Evolutionary conservation across 257 asterid genomes (phyloP).

Genomic region (Handroanthus guayacan): DNA sequence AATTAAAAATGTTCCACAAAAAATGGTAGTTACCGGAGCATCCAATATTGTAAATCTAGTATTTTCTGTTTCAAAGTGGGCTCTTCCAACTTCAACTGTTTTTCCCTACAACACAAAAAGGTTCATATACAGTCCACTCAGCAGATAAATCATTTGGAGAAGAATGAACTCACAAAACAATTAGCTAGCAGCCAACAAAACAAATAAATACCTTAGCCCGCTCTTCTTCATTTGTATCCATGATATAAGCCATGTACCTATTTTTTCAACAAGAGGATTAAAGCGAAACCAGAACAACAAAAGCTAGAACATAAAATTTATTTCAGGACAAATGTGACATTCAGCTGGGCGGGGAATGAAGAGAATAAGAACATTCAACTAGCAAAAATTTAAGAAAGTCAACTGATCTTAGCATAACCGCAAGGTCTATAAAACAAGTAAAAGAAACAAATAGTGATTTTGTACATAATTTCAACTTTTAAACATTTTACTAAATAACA

Average conservation of each 20-base stretch:
- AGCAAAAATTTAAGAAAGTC: constrained; percentile 14
- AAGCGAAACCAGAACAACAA: constrained; percentile 16
- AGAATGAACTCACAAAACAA: not conserved
- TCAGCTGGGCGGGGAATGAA: constrained; percentile 19
- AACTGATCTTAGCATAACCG: not conserved
- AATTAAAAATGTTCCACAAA: not conserved
- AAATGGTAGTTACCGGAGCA: constrained; percentile 76
- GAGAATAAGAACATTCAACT: constrained; percentile 13
- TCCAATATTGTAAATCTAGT: constrained; percentile 95
- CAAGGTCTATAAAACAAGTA: not conserved
- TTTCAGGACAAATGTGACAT: constrained; percentile 2
- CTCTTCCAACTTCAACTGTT: constrained; percentile 99
- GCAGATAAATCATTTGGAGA: constrained; percentile 16
- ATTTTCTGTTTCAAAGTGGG: constrained; percentile 96
- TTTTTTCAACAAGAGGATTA: constrained; percentile 8
- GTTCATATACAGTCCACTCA: constrained; percentile 18
- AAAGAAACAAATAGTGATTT: not conserved
- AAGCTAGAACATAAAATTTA: constrained; percentile 14
- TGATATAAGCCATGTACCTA: constrained; percentile 99
- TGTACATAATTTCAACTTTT: not conserved
- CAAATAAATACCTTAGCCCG: constrained; percentile 74
- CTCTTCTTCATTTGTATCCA: constrained; percentile 99
- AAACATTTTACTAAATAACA: not conserved
- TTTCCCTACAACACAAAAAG: constrained; percentile 60
- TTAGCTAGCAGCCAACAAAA: constrained; percentile 13